Base-by-base conservation (phyloP, 208 protist species). In the Acanthamoeba culbertsoni region DNA sequence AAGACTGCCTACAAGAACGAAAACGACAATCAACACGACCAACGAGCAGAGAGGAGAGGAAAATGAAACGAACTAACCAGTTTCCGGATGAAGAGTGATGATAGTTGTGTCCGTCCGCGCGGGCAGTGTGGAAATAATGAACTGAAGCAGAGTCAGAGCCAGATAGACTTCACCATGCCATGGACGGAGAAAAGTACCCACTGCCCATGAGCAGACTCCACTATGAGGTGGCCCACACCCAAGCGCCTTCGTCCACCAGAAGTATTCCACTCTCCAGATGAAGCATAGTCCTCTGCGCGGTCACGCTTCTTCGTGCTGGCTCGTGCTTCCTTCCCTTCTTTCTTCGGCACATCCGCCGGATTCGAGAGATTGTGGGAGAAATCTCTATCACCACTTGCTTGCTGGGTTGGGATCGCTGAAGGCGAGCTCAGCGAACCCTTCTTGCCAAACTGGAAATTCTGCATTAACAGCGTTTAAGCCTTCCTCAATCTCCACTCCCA, bases 51-150 rank as follows among this genome's bases (percentile, higher is more conserved):
- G 62, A n/a, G 37, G 62, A 59, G 86, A 96, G 20, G 26, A 26
- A 97, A 23, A 20, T 6, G 16, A 14, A 26, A 3, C 28, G 53
- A 14, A n/a, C 35, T 48, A 33, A 20, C 96, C 96, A 62, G 93
- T 96, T 51, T 94, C 91, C 28, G 93, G 91, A 23, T 97, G 95
- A 20, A 97, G 94, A 6, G 88, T 82, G n/a, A 97, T 89, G 8
- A 97, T 71, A 43, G 97, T 96, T 43, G 96, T 97, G 91, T 97
- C 96, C 55, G 57, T 91, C 42, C 96, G 68, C 86, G 16, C 88
- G 8, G 75, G 48, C 33, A 97, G 82, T 42, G 95, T 94, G 51
- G 95, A 96, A 26, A 97, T 48, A 18, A 97, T 97, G 93, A 91
- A 97, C 96, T 97, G 45, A 43, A 40, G n/a, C n/a, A n/a, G n/a